Conservation (phyloP, 2,329 filamentous ascomycete genomes). For the Cladosporium cucumerinum region DNA sequence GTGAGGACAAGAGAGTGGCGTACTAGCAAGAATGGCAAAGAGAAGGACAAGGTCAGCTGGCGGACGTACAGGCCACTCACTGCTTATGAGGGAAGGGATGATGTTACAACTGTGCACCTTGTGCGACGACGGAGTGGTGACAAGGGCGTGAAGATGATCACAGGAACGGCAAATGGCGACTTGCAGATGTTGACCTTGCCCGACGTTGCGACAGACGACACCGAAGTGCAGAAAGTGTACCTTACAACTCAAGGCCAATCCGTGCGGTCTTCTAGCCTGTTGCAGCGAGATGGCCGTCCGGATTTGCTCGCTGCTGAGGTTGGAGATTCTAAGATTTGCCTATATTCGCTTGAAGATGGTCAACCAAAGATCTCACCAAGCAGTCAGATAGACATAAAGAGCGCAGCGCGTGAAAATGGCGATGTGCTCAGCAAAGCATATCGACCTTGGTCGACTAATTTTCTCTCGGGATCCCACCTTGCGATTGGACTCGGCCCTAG, state of each 20-base stretch:
- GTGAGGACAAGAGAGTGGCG: constrained; percentile 43
- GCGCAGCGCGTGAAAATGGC: constrained; percentile 7
- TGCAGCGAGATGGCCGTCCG: constrained; percentile 17
- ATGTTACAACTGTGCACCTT: constrained; percentile 57
- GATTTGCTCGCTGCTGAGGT: constrained; percentile 52
- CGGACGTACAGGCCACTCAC: constrained; percentile 51
- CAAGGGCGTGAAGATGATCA: constrained; percentile 46
- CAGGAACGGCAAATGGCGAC: constrained; percentile 56
- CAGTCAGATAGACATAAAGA: constrained; percentile 33
- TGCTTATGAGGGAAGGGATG: constrained; percentile 53
- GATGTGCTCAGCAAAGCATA: constrained; percentile 19
- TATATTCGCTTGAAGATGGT: constrained; percentile 29
- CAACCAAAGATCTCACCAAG: constrained; percentile 36
- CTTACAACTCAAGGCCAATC: constrained; percentile 45
- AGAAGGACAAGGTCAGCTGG: constrained; percentile 39
- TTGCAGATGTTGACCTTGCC: constrained; percentile 40
- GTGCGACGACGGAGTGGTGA: constrained; percentile 38
- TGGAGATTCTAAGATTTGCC: constrained; percentile 40
- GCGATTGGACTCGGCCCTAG: constrained; percentile 50
- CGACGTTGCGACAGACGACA: constrained; percentile 12
- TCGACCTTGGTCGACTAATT: constrained; percentile 50
- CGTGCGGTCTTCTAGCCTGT: constrained; percentile 44
- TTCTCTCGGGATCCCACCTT: constrained; percentile 49
- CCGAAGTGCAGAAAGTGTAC: constrained; percentile 33
- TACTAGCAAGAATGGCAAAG: constrained; percentile 19